Evolutionary conservation across 1,284 basidiomycete genomes (phyloP).

Genomic region (Trichosporon inkin): DNA sequence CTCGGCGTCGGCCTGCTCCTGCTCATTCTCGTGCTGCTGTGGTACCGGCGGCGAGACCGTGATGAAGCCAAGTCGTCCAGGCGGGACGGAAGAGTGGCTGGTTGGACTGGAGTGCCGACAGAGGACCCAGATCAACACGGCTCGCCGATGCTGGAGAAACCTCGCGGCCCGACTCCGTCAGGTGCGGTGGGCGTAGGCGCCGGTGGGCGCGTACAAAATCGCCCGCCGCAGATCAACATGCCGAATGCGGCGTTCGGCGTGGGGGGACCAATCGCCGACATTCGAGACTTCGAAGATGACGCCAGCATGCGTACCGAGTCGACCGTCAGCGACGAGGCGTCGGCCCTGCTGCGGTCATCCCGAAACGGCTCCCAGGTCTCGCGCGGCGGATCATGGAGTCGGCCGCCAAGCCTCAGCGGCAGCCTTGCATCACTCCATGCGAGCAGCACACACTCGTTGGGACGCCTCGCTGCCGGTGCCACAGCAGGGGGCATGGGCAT

Average conservation of each 20-base stretch:
- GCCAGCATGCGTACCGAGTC: not conserved
- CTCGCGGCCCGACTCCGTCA: not conserved
- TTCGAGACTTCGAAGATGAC: not conserved
- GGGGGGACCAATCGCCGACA: not conserved
- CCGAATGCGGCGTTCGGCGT: not conserved
- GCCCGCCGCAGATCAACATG: not conserved
- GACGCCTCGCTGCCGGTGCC: conserved; percentile 6
- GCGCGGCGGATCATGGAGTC: not conserved
- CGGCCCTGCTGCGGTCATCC: not conserved
- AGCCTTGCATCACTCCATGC: not conserved
- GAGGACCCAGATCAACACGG: not conserved
- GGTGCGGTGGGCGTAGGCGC: not conserved
- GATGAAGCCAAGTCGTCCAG: not conserved
- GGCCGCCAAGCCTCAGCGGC: not conserved
- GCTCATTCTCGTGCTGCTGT: conserved; percentile 1
- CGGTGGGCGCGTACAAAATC: not conserved
- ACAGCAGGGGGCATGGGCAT: conserved; percentile 14
- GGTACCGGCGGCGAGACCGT: conserved; percentile 2
- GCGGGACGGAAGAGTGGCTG: not conserved
- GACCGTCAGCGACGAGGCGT: conserved; percentile 2
- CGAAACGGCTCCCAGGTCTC: not conserved
- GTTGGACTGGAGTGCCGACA: conserved; percentile 6
- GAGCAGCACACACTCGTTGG: conserved; percentile 8
- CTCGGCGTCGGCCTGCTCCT: not conserved
- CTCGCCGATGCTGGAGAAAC: not conserved